A percentile compares a stretch with the other conserved stretches of the same genome.
Conservation (phyloP, 2,329 filamentous ascomycete genomes). For the Cytospora mali region DNA sequence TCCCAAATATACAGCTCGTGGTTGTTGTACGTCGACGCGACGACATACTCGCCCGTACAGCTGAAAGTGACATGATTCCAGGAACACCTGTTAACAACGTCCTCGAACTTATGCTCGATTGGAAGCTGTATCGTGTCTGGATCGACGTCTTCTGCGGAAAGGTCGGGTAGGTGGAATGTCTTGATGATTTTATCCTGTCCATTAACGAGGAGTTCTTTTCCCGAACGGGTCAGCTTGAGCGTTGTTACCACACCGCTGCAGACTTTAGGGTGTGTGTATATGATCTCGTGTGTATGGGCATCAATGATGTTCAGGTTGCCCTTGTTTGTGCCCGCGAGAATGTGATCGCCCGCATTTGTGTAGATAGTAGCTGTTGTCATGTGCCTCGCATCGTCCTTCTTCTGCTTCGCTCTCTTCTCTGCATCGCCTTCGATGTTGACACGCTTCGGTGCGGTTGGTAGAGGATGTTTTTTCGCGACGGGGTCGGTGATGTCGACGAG, state of each 20-base stretch:
- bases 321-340: conserved; percentile 91
- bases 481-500: conserved; percentile 78
- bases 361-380: conserved; percentile 93
- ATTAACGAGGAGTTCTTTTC: conserved; percentile 87
- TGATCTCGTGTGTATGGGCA: conserved; percentile 74
- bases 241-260: conserved; percentile 88
- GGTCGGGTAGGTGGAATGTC: conserved; percentile 85
- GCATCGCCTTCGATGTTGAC: conserved; percentile 70
- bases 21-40: conserved; percentile 96
- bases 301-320: conserved; percentile 97
- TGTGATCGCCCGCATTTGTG: conserved; percentile 81
- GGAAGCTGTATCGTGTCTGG: conserved; percentile 85
- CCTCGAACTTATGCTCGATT: conserved; percentile 97
- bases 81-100: conserved; percentile 89
- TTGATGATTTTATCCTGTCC: conserved; percentile 93
- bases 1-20: conserved; percentile 99
- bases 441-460: conserved; percentile 82
- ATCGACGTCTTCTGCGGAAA: conserved; percentile 69
- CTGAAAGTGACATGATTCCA: conserved; percentile 99
- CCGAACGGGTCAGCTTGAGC: conserved; percentile 80
- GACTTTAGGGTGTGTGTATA: conserved; percentile 81
- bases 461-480: conserved; percentile 71
- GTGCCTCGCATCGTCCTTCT: conserved; percentile 90
- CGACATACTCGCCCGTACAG: conserved; percentile 91
- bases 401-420: conserved; percentile 76